Evolutionary conservation across 1,284 basidiomycete species (phyloP).

Genomic region (Mrakiaceae sp.): DNA sequence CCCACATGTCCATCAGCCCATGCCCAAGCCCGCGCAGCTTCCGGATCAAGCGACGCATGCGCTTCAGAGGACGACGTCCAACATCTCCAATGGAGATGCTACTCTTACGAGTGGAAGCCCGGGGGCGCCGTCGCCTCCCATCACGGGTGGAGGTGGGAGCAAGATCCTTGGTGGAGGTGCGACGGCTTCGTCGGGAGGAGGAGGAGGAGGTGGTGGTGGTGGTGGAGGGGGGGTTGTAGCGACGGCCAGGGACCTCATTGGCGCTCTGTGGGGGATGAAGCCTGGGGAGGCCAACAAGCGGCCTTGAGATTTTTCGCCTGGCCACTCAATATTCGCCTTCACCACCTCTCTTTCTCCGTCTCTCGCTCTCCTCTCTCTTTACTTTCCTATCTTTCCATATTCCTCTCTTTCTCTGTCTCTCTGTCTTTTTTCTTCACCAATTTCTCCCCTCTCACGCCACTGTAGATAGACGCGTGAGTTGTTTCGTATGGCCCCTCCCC

Average conservation of each 20-base stretch:
- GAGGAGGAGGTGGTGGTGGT: conserved; percentile 9
- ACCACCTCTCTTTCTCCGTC: no score
- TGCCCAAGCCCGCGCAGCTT: not conserved
- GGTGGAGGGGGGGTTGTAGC: conserved; percentile 34
- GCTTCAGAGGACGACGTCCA: not conserved
- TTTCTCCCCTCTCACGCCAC: not conserved
- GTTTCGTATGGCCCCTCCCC: no score
- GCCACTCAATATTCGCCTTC: not conserved
- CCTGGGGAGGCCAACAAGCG: conserved; percentile 2
- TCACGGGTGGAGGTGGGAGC: no score
- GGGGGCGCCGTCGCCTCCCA: not conserved
- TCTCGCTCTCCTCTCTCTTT: not conserved
- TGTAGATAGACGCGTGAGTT: no score
- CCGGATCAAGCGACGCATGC: not conserved
- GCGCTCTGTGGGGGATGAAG: conserved; percentile 31
- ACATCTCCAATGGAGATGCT: not conserved
- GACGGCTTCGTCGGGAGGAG: not conserved
- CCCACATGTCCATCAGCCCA: conserved; percentile 4
- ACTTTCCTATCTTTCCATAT: not conserved
- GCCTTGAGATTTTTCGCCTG: not conserved
- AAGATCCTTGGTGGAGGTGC: no score
- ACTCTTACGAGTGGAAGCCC: not conserved
- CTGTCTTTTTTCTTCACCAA: not conserved
- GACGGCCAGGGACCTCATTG: conserved; percentile 35
- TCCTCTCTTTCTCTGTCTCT: not conserved